phyloP scores from a whole-genome alignment of 768 basidiomycete genomes.

The Collybiopsis confluens region DNA sequence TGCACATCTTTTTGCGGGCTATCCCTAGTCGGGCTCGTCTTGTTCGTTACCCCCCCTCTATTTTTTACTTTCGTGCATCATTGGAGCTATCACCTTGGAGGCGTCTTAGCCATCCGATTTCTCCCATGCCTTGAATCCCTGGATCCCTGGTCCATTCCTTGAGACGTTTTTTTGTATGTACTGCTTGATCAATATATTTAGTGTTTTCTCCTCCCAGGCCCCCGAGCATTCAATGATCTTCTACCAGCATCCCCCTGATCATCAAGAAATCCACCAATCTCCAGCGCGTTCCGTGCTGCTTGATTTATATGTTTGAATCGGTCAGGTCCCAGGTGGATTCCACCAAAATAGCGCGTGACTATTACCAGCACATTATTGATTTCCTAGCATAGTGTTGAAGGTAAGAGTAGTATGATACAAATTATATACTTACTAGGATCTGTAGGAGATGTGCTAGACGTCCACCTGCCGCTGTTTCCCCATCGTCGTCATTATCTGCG shows the following conservation, averaged over 20 bases:
- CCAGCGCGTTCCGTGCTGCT: slow-evolving; percentile 87
- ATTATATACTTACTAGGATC: slow-evolving; percentile 56
- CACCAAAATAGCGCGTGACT: slow-evolving; percentile 93
- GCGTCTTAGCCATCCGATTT: too few species aligned
- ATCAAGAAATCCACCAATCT: slow-evolving; percentile 83
- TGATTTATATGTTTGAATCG: slow-evolving; percentile 93
- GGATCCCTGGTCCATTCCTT: too few species aligned
- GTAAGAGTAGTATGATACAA: not conserved
- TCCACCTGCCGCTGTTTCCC: slow-evolving; percentile 89
- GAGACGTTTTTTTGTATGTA: too few species aligned
- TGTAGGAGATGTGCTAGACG: slow-evolving; percentile 88
- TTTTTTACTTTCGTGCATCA: too few species aligned
- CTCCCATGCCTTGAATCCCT: too few species aligned
- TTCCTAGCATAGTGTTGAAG: slow-evolving; percentile 44
- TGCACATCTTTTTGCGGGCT: too few species aligned
- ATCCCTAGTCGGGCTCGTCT: too few species aligned
- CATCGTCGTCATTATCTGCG: slow-evolving; percentile 93
- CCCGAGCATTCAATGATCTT: slow-evolving; percentile 5
- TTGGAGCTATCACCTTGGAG: too few species aligned
- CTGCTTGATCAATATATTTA: not conserved
- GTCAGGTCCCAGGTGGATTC: slow-evolving; percentile 86
- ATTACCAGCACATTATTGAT: slow-evolving; percentile 82
- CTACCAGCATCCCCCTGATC: slow-evolving; percentile 18
- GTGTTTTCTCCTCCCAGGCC: slow-evolving; percentile 8
- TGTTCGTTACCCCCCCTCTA: too few species aligned